phyloP scores from a whole-genome alignment of 345 rosid species.

The Citrus medica region DNA sequence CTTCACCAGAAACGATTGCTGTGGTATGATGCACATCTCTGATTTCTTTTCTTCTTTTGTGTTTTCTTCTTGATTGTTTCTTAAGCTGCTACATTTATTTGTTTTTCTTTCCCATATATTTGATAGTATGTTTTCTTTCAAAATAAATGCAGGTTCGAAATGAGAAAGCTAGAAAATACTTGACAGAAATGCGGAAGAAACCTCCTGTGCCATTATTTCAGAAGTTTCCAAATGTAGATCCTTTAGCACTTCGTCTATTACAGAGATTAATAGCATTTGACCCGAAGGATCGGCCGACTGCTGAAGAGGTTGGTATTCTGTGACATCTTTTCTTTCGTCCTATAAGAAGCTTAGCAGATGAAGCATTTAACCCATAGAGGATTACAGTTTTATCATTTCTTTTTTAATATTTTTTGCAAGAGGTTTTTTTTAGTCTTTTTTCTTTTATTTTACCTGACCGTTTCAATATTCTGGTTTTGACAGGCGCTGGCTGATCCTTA shows the following conservation, averaged over 20 bases:
- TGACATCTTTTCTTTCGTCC: neutral
- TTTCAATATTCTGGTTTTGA: conserved; percentile 9
- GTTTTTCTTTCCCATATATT: neutral
- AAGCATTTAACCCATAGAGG: neutral
- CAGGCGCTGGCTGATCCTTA: conserved; percentile 96
- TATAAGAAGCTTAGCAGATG: neutral
- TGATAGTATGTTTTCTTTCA: neutral
- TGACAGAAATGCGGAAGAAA: conserved; percentile 82
- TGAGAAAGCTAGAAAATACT: conserved; percentile 90
- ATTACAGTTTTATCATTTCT: neutral
- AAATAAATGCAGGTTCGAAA: conserved; percentile 72
- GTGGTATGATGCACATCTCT: conserved; percentile 51
- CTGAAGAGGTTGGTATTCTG: conserved; percentile 61
- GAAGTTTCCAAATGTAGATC: conserved; percentile 88
- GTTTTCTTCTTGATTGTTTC: neutral
- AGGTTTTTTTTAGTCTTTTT: neutral
- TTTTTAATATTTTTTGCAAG: neutral
- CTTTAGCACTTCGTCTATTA: conserved; percentile 65
- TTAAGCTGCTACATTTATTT: neutral
- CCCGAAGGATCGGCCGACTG: conserved; percentile 93
- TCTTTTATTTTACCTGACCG: neutral
- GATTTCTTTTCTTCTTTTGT: neutral
- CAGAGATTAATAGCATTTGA: conserved; percentile 91
- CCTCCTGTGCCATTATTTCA: conserved; percentile 61
- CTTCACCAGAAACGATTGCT: conserved; percentile 75